A percentile compares a stretch with the other conserved stretches of the same genome.
Evolutionary conservation across 495 filamentous ascomycete genomes (phyloP).

Genomic region (Neurospora sp.): DNA sequence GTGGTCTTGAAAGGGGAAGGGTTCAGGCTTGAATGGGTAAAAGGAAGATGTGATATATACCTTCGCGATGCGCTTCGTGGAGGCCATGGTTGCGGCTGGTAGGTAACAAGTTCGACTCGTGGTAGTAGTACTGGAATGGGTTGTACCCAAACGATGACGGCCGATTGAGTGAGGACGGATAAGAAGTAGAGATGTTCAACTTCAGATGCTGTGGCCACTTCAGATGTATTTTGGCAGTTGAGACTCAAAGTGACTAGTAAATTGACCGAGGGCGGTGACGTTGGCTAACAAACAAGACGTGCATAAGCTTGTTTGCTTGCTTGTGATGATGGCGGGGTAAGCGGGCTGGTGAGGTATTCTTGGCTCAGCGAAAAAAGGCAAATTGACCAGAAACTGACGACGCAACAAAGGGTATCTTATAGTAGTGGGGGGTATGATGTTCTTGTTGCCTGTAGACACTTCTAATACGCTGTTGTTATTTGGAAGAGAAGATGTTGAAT

Average conservation of each 20-base stretch:
- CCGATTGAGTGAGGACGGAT: neutral
- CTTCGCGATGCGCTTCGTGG: slow-evolving; percentile 54
- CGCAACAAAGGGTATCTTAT: neutral
- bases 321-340: neutral
- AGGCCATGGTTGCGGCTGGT: slow-evolving; percentile 28
- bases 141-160: neutral
- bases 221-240: neutral
- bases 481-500: neutral
- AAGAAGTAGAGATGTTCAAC: neutral
- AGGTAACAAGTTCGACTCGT: too few species aligned
- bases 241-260: neutral
- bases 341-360: neutral
- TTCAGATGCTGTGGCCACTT: neutral
- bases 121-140: neutral
- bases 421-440: neutral
- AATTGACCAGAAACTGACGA: neutral
- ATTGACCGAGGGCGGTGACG: neutral
- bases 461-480: neutral
- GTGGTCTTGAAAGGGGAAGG: neutral
- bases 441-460: neutral
- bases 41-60: slow-evolving; percentile 21
- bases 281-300: neutral
- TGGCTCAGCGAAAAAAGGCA: neutral
- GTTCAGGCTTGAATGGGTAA: neutral
- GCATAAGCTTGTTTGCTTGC: neutral